phyloP scores from a whole-genome alignment of 1,284 basidiomycete genomes.

The Cystobasidium pallidum region DNA sequence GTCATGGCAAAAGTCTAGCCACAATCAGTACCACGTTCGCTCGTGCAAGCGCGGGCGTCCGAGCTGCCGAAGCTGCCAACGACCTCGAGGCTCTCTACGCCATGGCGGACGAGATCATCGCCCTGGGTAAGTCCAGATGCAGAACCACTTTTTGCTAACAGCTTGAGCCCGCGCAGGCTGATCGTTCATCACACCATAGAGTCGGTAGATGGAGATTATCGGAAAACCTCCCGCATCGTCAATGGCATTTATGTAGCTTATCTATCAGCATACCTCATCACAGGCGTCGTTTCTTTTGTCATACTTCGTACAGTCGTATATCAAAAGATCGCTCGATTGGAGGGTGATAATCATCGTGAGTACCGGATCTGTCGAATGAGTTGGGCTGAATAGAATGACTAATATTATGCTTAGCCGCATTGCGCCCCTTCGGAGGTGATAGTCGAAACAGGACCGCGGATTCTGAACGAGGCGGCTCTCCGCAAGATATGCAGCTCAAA shows the following conservation, averaged over 20 bases:
- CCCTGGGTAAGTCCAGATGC: constrained; percentile 4
- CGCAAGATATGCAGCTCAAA: too few species aligned
- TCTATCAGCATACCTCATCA: constrained; percentile 1
- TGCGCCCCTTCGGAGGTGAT: background rate
- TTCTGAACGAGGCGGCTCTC: background rate
- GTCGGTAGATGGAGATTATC: background rate
- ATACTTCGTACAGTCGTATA: constrained; percentile 3
- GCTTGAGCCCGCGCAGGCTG: too few species aligned
- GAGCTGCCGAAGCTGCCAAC: constrained; percentile 11
- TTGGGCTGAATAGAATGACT: background rate
- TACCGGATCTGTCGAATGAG: background rate
- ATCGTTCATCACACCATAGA: background rate
- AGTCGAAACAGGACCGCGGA: background rate
- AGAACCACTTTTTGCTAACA: too few species aligned
- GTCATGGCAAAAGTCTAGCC: background rate
- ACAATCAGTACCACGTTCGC: background rate
- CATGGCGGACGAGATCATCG: background rate
- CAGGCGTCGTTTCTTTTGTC: constrained; percentile 12
- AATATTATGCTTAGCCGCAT: background rate
- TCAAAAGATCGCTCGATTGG: constrained; percentile 26
- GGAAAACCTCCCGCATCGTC: background rate
- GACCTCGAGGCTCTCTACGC: background rate
- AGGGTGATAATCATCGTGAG: constrained; percentile 3
- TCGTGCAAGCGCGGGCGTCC: background rate
- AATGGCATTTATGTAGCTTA: background rate